Base-by-base conservation (phyloP, 352 stramenopile genomes). In the Globisporangium takayamanum region DNA sequence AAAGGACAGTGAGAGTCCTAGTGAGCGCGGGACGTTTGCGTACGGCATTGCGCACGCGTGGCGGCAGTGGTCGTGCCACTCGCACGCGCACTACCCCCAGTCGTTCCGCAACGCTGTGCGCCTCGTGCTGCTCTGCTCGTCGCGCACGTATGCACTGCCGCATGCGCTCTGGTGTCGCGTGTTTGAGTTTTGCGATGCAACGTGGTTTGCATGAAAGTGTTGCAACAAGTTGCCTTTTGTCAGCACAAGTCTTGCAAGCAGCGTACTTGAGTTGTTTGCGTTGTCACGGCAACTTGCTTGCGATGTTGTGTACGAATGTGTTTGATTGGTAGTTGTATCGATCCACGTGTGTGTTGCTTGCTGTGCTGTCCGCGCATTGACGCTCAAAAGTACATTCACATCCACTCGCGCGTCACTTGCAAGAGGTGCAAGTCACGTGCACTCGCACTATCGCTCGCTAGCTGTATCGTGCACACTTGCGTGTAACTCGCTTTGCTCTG, bases 11-110 rank as follows among this genome's bases (percentile, higher is more conserved):
- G 48, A 54, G 25, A 62, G 55, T 22, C 59, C 52, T 28, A 72
- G 80, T 11, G 80, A 90, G 52, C 72, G 80, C 25, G 80, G 80
- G 12, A 85, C 60, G 1, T 87, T 88, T 60, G 78, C 73, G 20
- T 73, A 84, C 36, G 71, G 81, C 28, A 55, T 90, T 7, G 61
- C 74, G 28, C 51, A 72, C 0, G 60, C 67, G 0, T 67, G 50
- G 44, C 75, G 78, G 14, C 64, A 63, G 12, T 90, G 80, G 80
- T 80, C 73, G 25, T 45, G 62, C 2, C 57, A 48, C 11, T 87
- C 78, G 37, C 80, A 88, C 46, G 15, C 11, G 0, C 46, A 73
- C 36, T 90, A 85, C 46, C 74, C 80, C 1, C 45, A 49, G 5
- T 61, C 59, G 14, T 89, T 86, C 46, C 74, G 68, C 3, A 52